Base-by-base conservation (phyloP, 1,284 basidiomycete genomes). In the Chiua sp. region DNA sequence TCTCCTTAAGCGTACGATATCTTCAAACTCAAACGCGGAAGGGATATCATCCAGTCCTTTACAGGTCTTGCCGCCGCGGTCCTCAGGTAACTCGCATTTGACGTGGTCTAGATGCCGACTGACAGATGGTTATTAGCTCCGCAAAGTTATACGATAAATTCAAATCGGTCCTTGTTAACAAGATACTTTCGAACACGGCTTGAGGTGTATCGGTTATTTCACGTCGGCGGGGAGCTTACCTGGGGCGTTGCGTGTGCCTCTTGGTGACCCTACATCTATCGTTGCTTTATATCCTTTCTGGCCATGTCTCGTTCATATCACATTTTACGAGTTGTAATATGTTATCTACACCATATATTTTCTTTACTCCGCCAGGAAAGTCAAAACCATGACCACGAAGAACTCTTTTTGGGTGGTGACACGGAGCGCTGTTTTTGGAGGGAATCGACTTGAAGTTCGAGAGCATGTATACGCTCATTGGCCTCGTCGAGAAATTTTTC, bases 101-200 rank as follows among this genome's bases (percentile, higher is more conserved):
- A 3, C 10, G 48, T 49, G 13, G n/a, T 16, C 13, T 44, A 2
- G 50, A 57, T 30, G 3, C 15, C 2, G 13, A 28, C 61, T 72
- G 3, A 73, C 48, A 11, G 47, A 46, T 8, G 28, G 53, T 56
- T 30, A 32, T 47, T 65, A 92, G 90, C 72, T 83, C 83, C 51
- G 80, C 83, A 54, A 92, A 91, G 75, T 77, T 91, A 23, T 91
- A 87, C 67, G 86, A 91, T 72, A 83, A 83, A 62, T 88, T 90
- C 70, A 85, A 82, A 72, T 82, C 78, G 58, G 66, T 78, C 42
- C 80, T 92, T 62, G 75, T 86, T 61, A 90, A 88, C 70, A 76
- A 70, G 60, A 52, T 32, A 22, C 62, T 72, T 47, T 66, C 68
- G 46, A 68, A 61, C 52, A 44, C 56, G 47, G 60, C 42, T 23